Evolutionary conservation across 495 filamentous ascomycete species (phyloP), one percentile per base, ranked within the genome.

Genomic region (Penicillium lividum): DNA sequence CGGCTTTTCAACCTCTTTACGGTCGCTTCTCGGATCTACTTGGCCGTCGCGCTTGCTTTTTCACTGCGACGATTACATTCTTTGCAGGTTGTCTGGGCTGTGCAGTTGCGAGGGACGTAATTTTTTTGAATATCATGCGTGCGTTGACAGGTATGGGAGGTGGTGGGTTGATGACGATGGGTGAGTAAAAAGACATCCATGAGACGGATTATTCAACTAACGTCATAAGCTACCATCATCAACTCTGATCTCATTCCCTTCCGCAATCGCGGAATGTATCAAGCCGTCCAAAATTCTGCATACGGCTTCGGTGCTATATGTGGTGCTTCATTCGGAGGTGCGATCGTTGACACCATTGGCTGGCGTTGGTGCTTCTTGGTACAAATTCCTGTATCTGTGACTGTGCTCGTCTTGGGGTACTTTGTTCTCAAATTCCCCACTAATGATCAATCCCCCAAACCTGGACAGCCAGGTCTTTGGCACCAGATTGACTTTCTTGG

Each of bases 91-190:
- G 77, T 67, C 47, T 77, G 1, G 73, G 77, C 5, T 80, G 77
- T 56, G 84, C 78, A 0, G 33, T 80, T 11, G 83, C 82, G 8
- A 70, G 68, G 22, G 70, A 78, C 30, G 79, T 89, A 57, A 67
- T 83, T 62, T 76, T 82, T 6, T 84, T 96, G 69, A 93, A 97
- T 50, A 63, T 89, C 3, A 93, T 93, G 50, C 74, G 93, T 15
- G 87, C 94, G 3, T 69, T 96, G 9, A 90, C 91, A 5, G 85
- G 84, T 0, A 80, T 87, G 56, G 85, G 83, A 5, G 85, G 84
- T 3, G 82, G 82, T 0, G 83, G 82, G 2, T 62, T 86, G 40
- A 85, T 86, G 78, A 84, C 83, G 0, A 84, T 85, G 82, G 82
- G 80, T 82, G 67, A 59, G 75, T 70, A 3, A 16, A 13, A 9